Evolutionary conservation across 331 rosid species (phyloP), one percentile per base, ranked within the genome.

Genomic region (Rosa hybrid): DNA sequence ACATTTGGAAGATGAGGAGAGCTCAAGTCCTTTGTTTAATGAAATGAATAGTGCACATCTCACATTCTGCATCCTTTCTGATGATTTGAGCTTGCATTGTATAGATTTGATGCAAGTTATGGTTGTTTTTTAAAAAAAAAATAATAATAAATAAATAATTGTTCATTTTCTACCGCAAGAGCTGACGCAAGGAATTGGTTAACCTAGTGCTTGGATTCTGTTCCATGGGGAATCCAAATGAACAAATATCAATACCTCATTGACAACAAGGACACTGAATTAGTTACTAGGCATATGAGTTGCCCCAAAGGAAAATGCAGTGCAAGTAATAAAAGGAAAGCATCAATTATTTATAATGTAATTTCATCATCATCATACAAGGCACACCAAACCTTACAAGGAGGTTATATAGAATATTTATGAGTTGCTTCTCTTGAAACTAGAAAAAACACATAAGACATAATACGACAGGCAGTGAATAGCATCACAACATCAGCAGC

Each of bases 401-500:
- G n/a, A 64, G 23, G 45, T 65, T 64, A 30, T 12, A 65, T 34
- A 48, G 80, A 77, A 34, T 34, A 65, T 50, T 65, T 49, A 51
- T 17, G 74, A 65, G 74, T 65, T 65, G 41, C 23, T 50, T 17
- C 12, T 70, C 74, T 13, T 48, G 50, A 41, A 38, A 41, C 51
- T 49, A 56, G 62, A 18, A 49, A 54, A 54, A 20, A 20, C 17
- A 18, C 30, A 44, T 13, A 5, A n/a, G 71, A 42, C 34, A 57
- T 27, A 18, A 12, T 18, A 46, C 49, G 42, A 18, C 21, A 20
- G 5, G 50, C 21, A 39, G 68, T 12, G 73, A 62, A 45, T 23
- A 53, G 20, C 14, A 20, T 39, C 25, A 50, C 50, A 72, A 62
- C 85, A 59, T 81, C 76, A 27, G 81, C 86, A 10, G 41, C 67